Evolutionary conservation across 2,329 filamentous ascomycete genomes (phyloP).

Genomic region (Pyricularia sp.): DNA sequence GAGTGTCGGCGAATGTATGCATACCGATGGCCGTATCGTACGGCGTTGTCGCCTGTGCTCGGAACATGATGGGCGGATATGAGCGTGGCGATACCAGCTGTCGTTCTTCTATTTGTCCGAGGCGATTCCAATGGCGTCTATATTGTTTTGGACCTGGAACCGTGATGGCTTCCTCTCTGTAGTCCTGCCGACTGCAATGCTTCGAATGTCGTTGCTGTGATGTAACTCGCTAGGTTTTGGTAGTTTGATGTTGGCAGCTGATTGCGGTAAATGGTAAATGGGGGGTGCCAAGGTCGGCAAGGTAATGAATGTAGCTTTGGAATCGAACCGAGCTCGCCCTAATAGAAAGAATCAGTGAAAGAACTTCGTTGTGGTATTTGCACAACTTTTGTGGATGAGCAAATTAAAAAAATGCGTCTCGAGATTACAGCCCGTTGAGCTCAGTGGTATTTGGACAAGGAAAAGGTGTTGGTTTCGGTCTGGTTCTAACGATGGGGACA

Average conservation of each 20-base stretch:
- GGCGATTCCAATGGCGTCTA: not conserved
- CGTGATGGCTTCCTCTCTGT: not conserved
- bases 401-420: not conserved
- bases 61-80: constrained; percentile 39
- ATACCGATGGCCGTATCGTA: constrained; percentile 52
- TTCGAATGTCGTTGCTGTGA: not conserved
- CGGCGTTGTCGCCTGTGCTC: constrained; percentile 45
- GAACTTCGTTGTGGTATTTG: not conserved
- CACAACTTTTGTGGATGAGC: not conserved
- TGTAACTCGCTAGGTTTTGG: not conserved
- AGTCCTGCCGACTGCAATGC: too few species aligned
- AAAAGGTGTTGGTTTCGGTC: not conserved
- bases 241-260: not conserved
- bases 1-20: constrained; percentile 11
- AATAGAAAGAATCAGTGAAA: not conserved
- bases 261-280: not conserved
- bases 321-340: not conserved
- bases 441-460: not conserved
- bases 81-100: not conserved
- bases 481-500: not conserved
- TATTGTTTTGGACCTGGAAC: not conserved
- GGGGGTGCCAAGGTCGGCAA: not conserved
- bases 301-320: too few species aligned
- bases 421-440: not conserved
- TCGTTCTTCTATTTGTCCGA: not conserved